phyloP scores from a whole-genome alignment of 1,139 yeast genomes.

The Debaryomycetaceae sp. region DNA sequence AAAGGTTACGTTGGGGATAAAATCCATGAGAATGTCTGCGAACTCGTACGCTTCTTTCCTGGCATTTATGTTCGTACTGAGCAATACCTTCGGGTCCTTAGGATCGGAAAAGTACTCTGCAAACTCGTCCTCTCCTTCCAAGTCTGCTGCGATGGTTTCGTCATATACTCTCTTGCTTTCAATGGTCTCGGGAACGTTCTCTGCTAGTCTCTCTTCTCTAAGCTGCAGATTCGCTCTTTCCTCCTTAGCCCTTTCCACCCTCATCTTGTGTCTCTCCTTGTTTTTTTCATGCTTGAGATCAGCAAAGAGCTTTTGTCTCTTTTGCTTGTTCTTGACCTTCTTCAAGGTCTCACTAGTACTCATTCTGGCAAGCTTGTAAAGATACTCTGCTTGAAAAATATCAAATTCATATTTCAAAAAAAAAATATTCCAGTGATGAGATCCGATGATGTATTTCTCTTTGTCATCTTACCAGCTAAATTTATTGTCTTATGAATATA shows the following conservation, averaged over 20 bases:
- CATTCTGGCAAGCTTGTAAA: slow-evolving; percentile 9
- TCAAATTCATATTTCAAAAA: background rate
- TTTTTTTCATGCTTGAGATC: slow-evolving; percentile 71
- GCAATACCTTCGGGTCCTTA: slow-evolving; percentile 69
- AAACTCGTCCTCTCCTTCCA: slow-evolving; percentile 85
- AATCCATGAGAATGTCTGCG: slow-evolving; percentile 80
- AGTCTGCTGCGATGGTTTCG: slow-evolving; percentile 72
- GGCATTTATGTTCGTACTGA: slow-evolving; percentile 87
- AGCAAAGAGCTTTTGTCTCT: slow-evolving; percentile 76
- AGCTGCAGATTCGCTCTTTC: slow-evolving; percentile 80
- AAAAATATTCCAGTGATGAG: slow-evolving; percentile 5
- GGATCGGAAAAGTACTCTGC: slow-evolving; percentile 56
- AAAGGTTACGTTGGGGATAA: slow-evolving; percentile 81
- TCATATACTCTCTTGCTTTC: slow-evolving; percentile 87
- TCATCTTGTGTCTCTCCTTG: slow-evolving; percentile 70
- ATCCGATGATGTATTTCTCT: slow-evolving; percentile 1
- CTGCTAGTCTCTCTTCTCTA: slow-evolving; percentile 72
- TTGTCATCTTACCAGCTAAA: background rate
- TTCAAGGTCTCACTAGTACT: slow-evolving; percentile 35
- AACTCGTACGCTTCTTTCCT: slow-evolving; percentile 85
- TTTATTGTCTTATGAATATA: background rate
- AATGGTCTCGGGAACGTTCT: slow-evolving; percentile 81
- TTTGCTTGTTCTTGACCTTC: slow-evolving; percentile 66
- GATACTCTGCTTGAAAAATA: background rate
- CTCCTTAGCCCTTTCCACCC: slow-evolving; percentile 77